Evolutionary conservation across 305 asterid genomes (phyloP), one percentile per base, ranked within the genome.

Genomic region (Fraxinus latifolia): DNA sequence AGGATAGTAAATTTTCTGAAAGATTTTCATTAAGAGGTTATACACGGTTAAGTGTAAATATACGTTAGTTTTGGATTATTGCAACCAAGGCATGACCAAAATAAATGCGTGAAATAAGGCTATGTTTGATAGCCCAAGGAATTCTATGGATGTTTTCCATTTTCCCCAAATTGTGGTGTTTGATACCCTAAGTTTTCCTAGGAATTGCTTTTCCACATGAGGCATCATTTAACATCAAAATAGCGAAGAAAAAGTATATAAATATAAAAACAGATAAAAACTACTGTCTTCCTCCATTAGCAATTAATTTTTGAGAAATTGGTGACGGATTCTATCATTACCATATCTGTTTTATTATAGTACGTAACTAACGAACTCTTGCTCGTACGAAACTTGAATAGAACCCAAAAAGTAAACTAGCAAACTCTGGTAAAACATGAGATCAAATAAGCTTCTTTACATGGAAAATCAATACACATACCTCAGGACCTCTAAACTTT

Each of bases 401-500:
- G 3, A 42, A 9, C 15, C 50, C 53, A 42, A 12, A 42, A 42
- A 2, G 15, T 42, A 9, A 42, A 42, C n/a, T 11, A 11, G n/a
- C 4, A 44, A 12, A 44, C 55, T 12, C 55, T 12, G 55, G 55
- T 12, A 44, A 44, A 12, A 53, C 9, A 53, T 15, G 65, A 53
- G 23, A 53, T 53, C 0, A 53, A n/a, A 53, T 53, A 53, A 53
- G 65, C 9, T 58, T 5, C 1, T 1, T n/a, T 0, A 58, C 9
- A 19, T 17, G 9, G 17, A 8, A 19, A 25, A 32, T 25, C 3
- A 14, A 25, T 3, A 25, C 4, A 58, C 80, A 9, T 86, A 92
- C 96, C 94, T 91, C 92, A 0, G 92, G 88, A 2, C 97, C 94
- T 79, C 83, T 81, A 7, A 88, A 6, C 79, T 83, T 90, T 34